These are phyloP conservation scores for Isochrysis galbana DNA, from an alignment of 78 protist genomes.

Conservation along the genomic window DNA sequence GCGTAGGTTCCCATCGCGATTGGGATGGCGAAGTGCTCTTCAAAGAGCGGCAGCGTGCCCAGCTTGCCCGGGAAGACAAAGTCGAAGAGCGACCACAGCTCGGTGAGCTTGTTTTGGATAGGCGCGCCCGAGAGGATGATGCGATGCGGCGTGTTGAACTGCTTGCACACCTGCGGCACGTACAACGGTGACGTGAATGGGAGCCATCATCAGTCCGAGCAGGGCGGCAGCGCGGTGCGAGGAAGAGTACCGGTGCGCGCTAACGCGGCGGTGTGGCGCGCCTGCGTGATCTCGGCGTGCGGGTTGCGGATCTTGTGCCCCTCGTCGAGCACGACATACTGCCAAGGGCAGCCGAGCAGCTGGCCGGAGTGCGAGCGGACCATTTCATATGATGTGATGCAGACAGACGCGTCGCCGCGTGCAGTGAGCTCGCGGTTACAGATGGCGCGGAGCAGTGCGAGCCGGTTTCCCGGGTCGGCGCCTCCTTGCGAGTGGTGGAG, in stretches of 20 bases:
- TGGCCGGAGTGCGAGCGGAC: constrained; percentile 45
- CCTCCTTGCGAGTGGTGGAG: not conserved
- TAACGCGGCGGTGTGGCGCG: too few relatives aligned
- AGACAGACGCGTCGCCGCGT: constrained; percentile 28
- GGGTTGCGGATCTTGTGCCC: constrained; percentile 98
- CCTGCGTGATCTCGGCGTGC: constrained; percentile 85
- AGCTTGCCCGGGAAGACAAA: constrained; percentile 94
- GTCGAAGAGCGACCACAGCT: constrained; percentile 98
- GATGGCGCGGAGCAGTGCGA: not conserved
- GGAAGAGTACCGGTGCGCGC: too few relatives aligned
- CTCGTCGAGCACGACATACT: constrained; percentile 90
- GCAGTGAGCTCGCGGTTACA: not conserved
- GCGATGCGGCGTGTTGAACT: constrained; percentile 79
- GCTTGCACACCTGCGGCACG: constrained; percentile 83
- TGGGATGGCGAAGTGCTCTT: constrained; percentile 77
- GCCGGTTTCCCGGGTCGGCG: not conserved
- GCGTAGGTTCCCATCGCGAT: constrained; percentile 83
- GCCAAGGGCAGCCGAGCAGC: constrained; percentile 62
- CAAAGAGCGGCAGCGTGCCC: constrained; percentile 74
- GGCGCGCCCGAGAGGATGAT: constrained; percentile 95
- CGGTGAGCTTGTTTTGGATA: constrained; percentile 92
- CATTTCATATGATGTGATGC: constrained; percentile 87
- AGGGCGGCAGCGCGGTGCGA: too few relatives aligned
- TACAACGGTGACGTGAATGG: too few relatives aligned
- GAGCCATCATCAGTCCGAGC: too few relatives aligned